Percentiles rank a stretch among this genome's conserved stretches.
Conservation (phyloP, 2,329 filamentous ascomycete species). For the Pseudogymnoascus sp. region DNA sequence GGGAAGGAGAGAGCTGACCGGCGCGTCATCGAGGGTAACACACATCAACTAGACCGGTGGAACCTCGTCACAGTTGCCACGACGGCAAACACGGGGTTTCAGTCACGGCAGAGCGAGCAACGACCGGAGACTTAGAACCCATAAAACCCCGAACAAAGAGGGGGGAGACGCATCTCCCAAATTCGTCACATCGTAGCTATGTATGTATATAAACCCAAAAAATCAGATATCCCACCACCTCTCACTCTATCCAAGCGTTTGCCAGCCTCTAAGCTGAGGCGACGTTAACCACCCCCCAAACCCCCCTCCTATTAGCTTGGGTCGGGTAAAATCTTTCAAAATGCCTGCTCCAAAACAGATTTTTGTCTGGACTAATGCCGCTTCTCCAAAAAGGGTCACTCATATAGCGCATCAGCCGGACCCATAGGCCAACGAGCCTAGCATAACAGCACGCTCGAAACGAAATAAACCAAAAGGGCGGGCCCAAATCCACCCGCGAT, state of each 20-base stretch:
- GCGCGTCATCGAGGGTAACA: background rate
- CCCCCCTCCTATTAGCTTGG: background rate
- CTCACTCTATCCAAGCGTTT: background rate
- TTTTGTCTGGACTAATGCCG: background rate
- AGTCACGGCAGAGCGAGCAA: background rate
- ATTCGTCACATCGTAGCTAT: background rate
- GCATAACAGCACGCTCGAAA: background rate
- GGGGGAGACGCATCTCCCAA: conserved; percentile 1
- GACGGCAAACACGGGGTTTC: background rate
- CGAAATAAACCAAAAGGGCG: background rate
- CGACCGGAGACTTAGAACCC: background rate
- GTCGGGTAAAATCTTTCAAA: background rate
- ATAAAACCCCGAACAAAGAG: background rate
- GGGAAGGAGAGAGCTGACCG: background rate
- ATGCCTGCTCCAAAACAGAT: background rate
- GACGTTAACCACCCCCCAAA: background rate
- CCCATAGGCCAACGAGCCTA: background rate
- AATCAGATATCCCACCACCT: background rate
- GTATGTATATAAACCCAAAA: background rate
- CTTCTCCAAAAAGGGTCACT: background rate
- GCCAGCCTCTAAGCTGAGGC: background rate
- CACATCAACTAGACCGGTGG: background rate
- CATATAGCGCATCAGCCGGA: background rate
- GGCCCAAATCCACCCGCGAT: background rate
- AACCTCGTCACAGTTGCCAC: background rate